phyloP scores from a whole-genome alignment of 1,139 yeast genomes.

The Williopsis jadinii region DNA sequence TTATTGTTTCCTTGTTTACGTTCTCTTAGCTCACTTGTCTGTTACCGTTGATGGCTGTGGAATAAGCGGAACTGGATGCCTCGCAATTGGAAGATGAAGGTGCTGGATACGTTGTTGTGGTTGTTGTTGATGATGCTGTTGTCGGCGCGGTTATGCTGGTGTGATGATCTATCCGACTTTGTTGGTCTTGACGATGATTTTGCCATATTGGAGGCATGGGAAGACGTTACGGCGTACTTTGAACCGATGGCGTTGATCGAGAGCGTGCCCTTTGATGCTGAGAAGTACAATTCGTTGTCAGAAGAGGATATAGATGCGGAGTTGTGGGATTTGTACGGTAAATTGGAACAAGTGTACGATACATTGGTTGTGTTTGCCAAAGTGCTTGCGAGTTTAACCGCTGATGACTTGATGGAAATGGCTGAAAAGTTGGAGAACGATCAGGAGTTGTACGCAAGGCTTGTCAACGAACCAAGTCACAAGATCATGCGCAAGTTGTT shows the following conservation, averaged over 20 bases:
- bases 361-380: constrained; percentile 13
- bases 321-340: constrained; percentile 7
- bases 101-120: too few species aligned
- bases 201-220: constrained; percentile 6
- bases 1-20: too few species aligned
- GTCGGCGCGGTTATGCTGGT: too few species aligned
- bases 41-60: too few species aligned
- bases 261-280: constrained; percentile 2
- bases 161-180: constrained; percentile 3
- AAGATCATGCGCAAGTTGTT: constrained; percentile 2
- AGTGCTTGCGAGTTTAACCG: constrained; percentile 11
- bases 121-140: too few species aligned
- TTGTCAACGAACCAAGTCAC: constrained; percentile 2
- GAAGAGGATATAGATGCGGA: constrained; percentile 10
- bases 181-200: constrained; percentile 10
- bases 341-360: constrained; percentile 11
- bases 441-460: constrained; percentile 4
- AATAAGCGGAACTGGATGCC: neutral
- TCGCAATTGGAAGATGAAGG: neutral
- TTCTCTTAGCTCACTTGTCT: too few species aligned
- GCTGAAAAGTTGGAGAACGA: constrained; percentile 9
- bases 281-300: constrained; percentile 5
- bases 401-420: constrained; percentile 11
- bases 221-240: constrained; percentile 8
- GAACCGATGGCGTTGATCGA: constrained; percentile 9